Evolutionary conservation across 2,329 filamentous ascomycete genomes (phyloP).

Genomic region (Tolypocladium album): DNA sequence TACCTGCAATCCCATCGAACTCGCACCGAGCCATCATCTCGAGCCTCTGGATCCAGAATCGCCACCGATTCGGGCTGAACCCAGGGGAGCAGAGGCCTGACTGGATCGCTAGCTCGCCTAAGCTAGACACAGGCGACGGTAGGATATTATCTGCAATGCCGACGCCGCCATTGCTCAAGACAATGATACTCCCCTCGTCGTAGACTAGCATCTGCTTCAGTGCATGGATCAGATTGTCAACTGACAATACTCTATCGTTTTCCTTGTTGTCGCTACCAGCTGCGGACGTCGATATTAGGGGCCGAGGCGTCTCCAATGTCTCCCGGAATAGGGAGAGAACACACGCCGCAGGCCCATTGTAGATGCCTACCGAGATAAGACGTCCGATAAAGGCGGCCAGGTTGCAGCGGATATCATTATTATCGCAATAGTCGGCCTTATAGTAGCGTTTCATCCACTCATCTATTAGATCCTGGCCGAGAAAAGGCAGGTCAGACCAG

Average conservation of each 20-base stretch:
- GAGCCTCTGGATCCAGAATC: slow-evolving; percentile 1
- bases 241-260: background rate
- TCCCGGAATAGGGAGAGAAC: slow-evolving; percentile 1
- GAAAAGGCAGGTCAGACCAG: slow-evolving; percentile 1
- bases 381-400: background rate
- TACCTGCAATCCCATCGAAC: background rate
- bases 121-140: background rate
- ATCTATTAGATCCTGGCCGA: background rate
- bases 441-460: slow-evolving; percentile 1
- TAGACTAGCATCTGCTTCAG: background rate
- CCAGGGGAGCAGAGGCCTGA: background rate
- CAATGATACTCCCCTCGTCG: background rate
- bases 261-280: background rate
- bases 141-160: background rate
- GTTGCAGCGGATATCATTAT: background rate
- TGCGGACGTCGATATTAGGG: background rate
- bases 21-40: background rate
- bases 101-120: background rate
- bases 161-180: background rate
- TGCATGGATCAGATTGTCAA: background rate
- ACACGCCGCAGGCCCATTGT: background rate
- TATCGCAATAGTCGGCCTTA: background rate
- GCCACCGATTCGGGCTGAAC: background rate
- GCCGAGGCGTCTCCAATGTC: background rate
- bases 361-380: background rate